Conservation (phyloP, 2,329 filamentous ascomycete genomes). For the Calycina herbarum region DNA sequence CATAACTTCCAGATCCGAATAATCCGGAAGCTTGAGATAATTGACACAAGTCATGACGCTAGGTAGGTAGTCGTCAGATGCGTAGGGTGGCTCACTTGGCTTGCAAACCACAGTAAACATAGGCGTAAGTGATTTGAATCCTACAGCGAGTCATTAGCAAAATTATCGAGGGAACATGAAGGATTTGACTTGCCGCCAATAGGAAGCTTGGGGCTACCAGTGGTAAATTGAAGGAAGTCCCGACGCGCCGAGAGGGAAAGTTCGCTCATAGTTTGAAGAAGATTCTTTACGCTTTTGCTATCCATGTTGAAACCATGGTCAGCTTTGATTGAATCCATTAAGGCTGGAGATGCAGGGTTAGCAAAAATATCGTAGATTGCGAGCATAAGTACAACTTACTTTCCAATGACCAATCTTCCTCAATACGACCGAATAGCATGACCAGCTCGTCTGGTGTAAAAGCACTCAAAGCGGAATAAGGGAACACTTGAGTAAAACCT, state of each 20-base stretch:
- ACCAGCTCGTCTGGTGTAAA: constrained; percentile 96
- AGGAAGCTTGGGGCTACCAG: constrained; percentile 94
- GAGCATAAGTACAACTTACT: constrained; percentile 59
- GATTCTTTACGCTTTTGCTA: constrained; percentile 89
- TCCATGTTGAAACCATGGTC: constrained; percentile 99
- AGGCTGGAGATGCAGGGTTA: constrained; percentile 53
- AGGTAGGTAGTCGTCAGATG: constrained; percentile 95
- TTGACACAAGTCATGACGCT: constrained; percentile 99
- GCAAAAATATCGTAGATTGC: constrained; percentile 2
- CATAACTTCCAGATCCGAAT: constrained; percentile 76
- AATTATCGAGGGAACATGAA: constrained; percentile 10
- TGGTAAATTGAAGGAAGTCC: constrained; percentile 96
- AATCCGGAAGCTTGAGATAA: constrained; percentile 96
- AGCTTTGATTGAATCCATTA: constrained; percentile 98
- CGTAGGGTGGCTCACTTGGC: constrained; percentile 91
- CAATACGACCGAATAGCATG: constrained; percentile 86
- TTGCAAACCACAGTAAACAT: constrained; percentile 99
- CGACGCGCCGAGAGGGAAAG: constrained; percentile 72
- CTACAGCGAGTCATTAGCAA: constrained; percentile 50
- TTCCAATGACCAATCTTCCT: constrained; percentile 97
- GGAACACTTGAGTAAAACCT: constrained; percentile 95
- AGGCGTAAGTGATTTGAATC: constrained; percentile 93
- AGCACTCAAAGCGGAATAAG: constrained; percentile 85
- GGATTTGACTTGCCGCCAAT: constrained; percentile 76
- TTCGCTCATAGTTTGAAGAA: constrained; percentile 93